Conservation (phyloP, 768 basidiomycete species). For the Jaapia argillacea region DNA sequence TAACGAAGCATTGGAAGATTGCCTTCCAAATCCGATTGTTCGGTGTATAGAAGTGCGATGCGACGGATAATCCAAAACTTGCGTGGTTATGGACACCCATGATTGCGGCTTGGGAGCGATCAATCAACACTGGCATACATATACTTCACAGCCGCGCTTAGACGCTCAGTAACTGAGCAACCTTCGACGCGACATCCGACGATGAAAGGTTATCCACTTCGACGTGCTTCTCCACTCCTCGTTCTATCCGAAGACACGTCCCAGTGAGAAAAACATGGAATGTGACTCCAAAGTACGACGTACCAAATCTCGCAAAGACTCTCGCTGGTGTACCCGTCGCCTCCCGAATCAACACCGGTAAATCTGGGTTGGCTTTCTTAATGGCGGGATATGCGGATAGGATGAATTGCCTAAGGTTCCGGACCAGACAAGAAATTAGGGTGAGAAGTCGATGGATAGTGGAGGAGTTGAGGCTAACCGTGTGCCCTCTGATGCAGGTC, state of each 20-base stretch:
- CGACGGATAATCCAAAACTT: no score
- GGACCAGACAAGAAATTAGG: neutral
- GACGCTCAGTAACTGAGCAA: slow-evolving; percentile 46
- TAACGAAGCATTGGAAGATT: no score
- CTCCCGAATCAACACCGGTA: slow-evolving; percentile 78
- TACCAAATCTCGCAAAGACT: slow-evolving; percentile 81
- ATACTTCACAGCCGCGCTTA: no score
- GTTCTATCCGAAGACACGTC: slow-evolving; percentile 34
- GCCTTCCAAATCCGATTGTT: no score
- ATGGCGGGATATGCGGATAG: slow-evolving; percentile 61
- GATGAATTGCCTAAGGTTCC: slow-evolving; percentile 64
- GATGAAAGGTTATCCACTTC: slow-evolving; percentile 70
- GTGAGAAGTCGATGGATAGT: neutral
- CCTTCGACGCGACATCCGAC: slow-evolving; percentile 60
- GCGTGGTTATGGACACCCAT: no score
- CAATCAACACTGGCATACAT: no score
- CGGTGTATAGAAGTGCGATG: no score
- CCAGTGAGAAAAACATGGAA: no score
- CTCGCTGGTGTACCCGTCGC: slow-evolving; percentile 73
- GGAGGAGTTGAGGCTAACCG: slow-evolving; percentile 34
- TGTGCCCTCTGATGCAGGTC: slow-evolving; percentile 67
- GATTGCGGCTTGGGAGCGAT: no score
- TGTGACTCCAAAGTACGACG: no score
- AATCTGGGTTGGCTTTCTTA: slow-evolving; percentile 77
- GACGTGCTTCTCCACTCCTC: slow-evolving; percentile 72